These are phyloP conservation scores for Salix suchowensis DNA, from an alignment of 345 rosid genomes.

Conservation along the genomic window DNA sequence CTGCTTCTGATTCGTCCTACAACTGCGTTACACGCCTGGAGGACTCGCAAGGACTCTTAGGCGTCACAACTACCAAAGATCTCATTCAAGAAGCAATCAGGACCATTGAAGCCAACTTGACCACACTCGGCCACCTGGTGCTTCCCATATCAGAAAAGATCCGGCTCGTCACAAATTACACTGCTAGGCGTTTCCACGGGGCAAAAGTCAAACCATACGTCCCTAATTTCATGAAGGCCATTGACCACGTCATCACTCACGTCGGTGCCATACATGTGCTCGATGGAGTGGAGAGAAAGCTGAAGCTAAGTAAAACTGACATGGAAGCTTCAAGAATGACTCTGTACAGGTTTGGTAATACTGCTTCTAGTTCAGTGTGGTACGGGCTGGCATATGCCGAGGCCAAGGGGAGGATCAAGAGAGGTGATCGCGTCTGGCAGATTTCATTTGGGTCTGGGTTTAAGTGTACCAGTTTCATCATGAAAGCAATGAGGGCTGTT, in stretches of 20 bases:
- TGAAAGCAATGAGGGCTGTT: background rate
- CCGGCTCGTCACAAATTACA: slow-evolving; percentile 48
- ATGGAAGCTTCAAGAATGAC: slow-evolving; percentile 19
- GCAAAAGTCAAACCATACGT: slow-evolving; percentile 45
- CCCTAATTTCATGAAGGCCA: slow-evolving; percentile 12
- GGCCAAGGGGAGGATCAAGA: slow-evolving; percentile 12
- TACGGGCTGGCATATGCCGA: slow-evolving; percentile 13
- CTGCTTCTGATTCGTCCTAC: slow-evolving; percentile 2
- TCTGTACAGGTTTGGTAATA: slow-evolving; percentile 11
- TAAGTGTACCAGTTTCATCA: background rate
- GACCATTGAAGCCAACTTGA: slow-evolving; percentile 7
- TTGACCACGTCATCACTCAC: slow-evolving; percentile 11
- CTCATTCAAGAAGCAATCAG: background rate
- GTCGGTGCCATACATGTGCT: slow-evolving; percentile 15
- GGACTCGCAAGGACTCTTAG: slow-evolving; percentile 2
- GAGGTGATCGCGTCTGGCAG: slow-evolving; percentile 14
- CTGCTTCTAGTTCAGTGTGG: slow-evolving; percentile 16
- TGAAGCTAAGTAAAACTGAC: background rate
- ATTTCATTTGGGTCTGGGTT: slow-evolving; percentile 9
- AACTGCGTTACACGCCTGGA: background rate
- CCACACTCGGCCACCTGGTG: slow-evolving; percentile 4
- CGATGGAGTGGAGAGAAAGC: slow-evolving; percentile 14
- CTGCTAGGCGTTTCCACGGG: slow-evolving; percentile 61
- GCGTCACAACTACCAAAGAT: background rate
- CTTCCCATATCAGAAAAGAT: slow-evolving; percentile 33